Evolutionary conservation across 441 rosid species (phyloP), one percentile per base, ranked within the genome.

Genomic region (Mallotus repandus): DNA sequence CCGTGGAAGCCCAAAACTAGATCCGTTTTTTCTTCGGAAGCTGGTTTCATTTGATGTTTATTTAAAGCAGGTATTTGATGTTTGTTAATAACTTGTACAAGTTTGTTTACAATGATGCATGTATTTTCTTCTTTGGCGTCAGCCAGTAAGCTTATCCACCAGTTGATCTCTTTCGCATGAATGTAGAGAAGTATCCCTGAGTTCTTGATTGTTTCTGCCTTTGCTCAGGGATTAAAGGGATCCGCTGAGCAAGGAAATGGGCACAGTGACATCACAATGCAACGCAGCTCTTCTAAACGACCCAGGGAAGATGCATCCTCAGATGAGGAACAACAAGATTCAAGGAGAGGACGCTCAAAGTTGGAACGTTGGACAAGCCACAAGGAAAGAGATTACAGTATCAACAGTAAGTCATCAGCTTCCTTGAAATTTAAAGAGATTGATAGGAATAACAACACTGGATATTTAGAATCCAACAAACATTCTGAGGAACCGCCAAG

Each of bases 331-430:
- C 93, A 79, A 63, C 89, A 80, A 70, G 92, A 90, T 76, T 87
- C 89, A 22, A 89, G 84, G 83, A 86, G 89, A 80, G 97, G 99
- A 64, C 93, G 94, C 65, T 90, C 97, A 19, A 92, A 91, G 83
- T 71, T 93, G 83, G 98, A 96, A 81, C 96, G 96, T n/a, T 96
- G 99, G 99, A 84, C 91, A 1, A 93, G 97, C 89, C 97, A 96
- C 67, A 88, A 83, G 81, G 97, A 93, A 87, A 85, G 89, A 81
- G 98, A 93, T 80, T 89, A 78, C 82, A 78, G 74, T 70, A 74
- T 88, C 55, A 73, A 81, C 78, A 80, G 76, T 75, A 89, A 89
- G 87, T 70, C 93, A 62, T 82, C 97, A 22, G 79, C 92, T 79
- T 80, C 97, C 66, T 79, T 84, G 72, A 96, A 87, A 84, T 79